phyloP scores from a whole-genome alignment of 441 rosid genomes.

The Erysimum pusillum region DNA sequence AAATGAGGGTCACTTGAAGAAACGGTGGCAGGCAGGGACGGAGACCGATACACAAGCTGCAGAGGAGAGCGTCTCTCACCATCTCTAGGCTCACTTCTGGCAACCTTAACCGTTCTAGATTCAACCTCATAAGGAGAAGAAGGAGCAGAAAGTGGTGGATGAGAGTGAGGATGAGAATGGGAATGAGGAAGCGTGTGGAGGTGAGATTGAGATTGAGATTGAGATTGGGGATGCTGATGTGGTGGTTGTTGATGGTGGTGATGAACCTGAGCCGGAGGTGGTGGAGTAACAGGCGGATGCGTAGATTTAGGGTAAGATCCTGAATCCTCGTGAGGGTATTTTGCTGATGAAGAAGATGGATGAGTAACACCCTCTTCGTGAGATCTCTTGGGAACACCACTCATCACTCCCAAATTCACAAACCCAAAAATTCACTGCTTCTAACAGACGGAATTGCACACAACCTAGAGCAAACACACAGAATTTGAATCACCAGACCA shows the following conservation, averaged over 20 bases:
- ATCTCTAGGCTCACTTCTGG: slow-evolving; percentile 81
- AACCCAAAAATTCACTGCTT: slow-evolving; percentile 10
- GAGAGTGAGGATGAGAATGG: slow-evolving; percentile 43
- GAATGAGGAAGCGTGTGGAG: slow-evolving; percentile 36
- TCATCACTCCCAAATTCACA: slow-evolving; percentile 58
- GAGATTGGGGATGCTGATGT: slow-evolving; percentile 38
- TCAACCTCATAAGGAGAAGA: slow-evolving; percentile 69
- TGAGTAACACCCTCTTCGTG: slow-evolving; percentile 83
- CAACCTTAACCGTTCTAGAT: slow-evolving; percentile 67
- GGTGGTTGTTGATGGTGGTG: slow-evolving; percentile 50
- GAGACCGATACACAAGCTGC: slow-evolving; percentile 66
- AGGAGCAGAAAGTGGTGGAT: slow-evolving; percentile 34
- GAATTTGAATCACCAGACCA: slow-evolving; percentile 13
- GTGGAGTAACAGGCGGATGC: slow-evolving; percentile 52
- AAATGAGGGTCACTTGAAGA: slow-evolving; percentile 67
- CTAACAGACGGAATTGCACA: slow-evolving; percentile 20
- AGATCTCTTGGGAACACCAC: slow-evolving; percentile 87
- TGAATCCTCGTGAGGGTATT: slow-evolving; percentile 78
- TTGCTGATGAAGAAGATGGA: slow-evolving; percentile 68
- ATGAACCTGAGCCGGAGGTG: slow-evolving; percentile 42
- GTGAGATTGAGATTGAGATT: slow-evolving; percentile 41
- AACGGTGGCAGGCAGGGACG: slow-evolving; percentile 49
- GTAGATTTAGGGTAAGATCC: slow-evolving; percentile 71
- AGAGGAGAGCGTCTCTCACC: slow-evolving; percentile 85
- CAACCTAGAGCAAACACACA: slow-evolving; percentile 18